These are phyloP conservation scores for Backusella psychrophila DNA, from an alignment of 192 early-diverging fungal species.

Conservation along the genomic window DNA sequence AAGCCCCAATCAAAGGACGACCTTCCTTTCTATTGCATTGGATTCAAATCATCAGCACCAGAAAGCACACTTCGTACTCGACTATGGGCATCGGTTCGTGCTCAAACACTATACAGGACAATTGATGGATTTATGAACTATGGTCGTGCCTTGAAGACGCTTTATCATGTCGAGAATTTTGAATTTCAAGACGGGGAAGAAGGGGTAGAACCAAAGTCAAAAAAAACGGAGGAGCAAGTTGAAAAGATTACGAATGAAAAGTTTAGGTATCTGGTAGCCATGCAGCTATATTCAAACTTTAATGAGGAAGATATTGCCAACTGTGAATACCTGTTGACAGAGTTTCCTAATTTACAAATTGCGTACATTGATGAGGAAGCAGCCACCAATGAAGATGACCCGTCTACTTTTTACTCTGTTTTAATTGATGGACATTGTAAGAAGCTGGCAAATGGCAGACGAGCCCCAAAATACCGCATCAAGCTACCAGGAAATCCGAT, in stretches of 20 bases:
- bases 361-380: slow-evolving; percentile 66
- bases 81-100: slow-evolving; percentile 70
- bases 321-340: slow-evolving; percentile 59
- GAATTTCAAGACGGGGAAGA: slow-evolving; percentile 36
- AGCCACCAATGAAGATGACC: slow-evolving; percentile 27
- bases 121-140: slow-evolving; percentile 76
- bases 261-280: slow-evolving; percentile 67
- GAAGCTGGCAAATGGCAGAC: slow-evolving; percentile 46
- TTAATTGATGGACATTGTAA: slow-evolving; percentile 70
- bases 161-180: slow-evolving; percentile 65
- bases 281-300: slow-evolving; percentile 69
- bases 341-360: slow-evolving; percentile 66
- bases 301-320: slow-evolving; percentile 64
- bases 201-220: slow-evolving; percentile 25
- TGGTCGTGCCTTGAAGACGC: slow-evolving; percentile 61
- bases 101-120: slow-evolving; percentile 72
- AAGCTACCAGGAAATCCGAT: slow-evolving; percentile 71
- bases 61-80: slow-evolving; percentile 69
- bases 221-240: slow-evolving; percentile 44
- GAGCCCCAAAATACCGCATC: slow-evolving; percentile 64
- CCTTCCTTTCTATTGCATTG: slow-evolving; percentile 63
- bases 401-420: slow-evolving; percentile 43
- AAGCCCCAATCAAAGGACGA: slow-evolving; percentile 48
- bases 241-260: slow-evolving; percentile 63
- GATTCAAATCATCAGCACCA: slow-evolving; percentile 64